A percentile compares a stretch with the other conserved stretches of the same genome.
Conservation (phyloP, 108 stramenopile genomes). For the Hondaea fermentalgiana region DNA sequence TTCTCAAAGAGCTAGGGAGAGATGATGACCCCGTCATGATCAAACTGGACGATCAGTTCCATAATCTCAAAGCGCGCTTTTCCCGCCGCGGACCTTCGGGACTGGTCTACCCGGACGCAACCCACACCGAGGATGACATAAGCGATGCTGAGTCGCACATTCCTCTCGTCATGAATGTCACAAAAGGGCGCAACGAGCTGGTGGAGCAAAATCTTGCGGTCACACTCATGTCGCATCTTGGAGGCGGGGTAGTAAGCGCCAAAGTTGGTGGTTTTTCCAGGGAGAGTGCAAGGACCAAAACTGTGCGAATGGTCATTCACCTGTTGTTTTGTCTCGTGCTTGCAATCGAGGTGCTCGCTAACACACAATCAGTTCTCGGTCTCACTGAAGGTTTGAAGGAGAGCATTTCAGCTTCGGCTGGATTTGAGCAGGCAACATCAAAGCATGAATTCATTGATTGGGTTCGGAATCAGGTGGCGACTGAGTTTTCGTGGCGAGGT, state of each 20-base stretch:
- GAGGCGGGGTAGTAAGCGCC: not conserved
- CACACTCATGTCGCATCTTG: not conserved
- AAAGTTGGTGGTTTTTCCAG: too few species aligned
- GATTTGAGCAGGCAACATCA: too few species aligned
- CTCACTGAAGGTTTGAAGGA: not conserved
- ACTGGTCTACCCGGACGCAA: not conserved
- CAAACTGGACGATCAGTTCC: not conserved
- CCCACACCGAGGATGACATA: not conserved
- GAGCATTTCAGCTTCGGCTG: not conserved
- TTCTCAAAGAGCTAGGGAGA: not conserved
- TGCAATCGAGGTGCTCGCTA: not conserved
- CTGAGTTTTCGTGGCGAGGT: not conserved
- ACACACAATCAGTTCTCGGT: not conserved
- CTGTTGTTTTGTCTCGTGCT: not conserved
- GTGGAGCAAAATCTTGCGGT: not conserved
- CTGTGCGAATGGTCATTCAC: not conserved
- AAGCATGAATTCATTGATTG: too few species aligned
- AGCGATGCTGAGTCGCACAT: not conserved
- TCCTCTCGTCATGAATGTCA: not conserved
- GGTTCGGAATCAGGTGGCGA: not conserved
- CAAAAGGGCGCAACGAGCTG: not conserved
- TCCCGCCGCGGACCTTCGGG: not conserved
- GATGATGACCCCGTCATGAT: not conserved
- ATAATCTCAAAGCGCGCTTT: not conserved
- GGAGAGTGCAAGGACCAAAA: too few species aligned